phyloP scores from a whole-genome alignment of 2,329 filamentous ascomycete genomes.

The Cadophora malorum region DNA sequence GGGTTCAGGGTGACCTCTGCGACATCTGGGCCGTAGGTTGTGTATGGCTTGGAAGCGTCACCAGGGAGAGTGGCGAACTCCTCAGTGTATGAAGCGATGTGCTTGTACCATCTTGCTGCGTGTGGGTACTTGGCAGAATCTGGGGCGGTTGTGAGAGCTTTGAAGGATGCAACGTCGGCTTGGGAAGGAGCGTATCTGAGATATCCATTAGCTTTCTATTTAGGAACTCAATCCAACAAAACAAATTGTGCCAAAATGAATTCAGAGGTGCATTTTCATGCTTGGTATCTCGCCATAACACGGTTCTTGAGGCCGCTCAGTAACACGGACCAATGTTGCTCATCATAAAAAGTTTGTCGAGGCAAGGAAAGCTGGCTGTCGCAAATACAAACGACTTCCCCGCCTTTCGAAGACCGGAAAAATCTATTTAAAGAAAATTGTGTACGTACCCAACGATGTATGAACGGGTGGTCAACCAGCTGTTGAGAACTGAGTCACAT shows the following conservation, averaged over 20 bases:
- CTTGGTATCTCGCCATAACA: conserved; percentile 78
- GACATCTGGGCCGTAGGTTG: conserved; percentile 87
- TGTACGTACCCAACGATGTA: conserved; percentile 82
- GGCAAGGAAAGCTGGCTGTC: conserved; percentile 13
- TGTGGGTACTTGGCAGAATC: conserved; percentile 88
- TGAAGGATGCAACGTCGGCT: conserved; percentile 95
- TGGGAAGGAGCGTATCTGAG: conserved; percentile 71
- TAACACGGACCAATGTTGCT: conserved; percentile 95
- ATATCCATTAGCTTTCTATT: conserved; percentile 38
- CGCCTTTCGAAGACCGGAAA: conserved; percentile 31
- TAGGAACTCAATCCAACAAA: conserved; percentile 30
- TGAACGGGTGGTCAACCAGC: conserved; percentile 75
- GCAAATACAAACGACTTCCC: conserved; percentile 27
- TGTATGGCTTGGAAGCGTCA: conserved; percentile 87
- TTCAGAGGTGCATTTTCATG: conserved; percentile 80
- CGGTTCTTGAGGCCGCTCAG: conserved; percentile 94
- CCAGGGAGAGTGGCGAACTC: conserved; percentile 92
- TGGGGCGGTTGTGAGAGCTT: conserved; percentile 80
- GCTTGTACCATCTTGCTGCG: conserved; percentile 98
- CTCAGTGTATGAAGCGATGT: conserved; percentile 90
- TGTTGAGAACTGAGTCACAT: conserved; percentile 67
- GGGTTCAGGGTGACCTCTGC: conserved; percentile 81
- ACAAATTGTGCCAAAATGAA: conserved; percentile 38
- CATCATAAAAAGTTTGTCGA: conserved; percentile 62
- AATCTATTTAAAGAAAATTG: conserved; percentile 23